A percentile compares a stretch with the other conserved stretches of the same genome.
Conservation (phyloP, 2,329 filamentous ascomycete species). For the Sarocladium strictum region DNA sequence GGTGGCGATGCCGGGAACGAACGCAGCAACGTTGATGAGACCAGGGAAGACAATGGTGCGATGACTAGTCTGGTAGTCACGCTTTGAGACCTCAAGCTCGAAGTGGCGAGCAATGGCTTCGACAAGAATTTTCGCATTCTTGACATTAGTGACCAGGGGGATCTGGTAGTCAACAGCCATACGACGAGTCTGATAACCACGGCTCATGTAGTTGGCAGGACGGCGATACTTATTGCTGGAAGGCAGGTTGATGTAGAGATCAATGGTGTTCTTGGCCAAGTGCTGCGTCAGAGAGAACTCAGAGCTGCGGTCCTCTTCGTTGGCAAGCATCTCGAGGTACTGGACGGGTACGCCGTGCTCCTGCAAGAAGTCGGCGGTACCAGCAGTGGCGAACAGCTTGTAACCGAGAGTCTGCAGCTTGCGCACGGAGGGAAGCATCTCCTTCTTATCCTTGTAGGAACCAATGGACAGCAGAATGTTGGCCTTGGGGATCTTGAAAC, state of each 20-base stretch:
- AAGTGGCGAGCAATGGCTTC: conserved; percentile 91
- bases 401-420: conserved; percentile 88
- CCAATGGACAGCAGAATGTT: conserved; percentile 95
- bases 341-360: conserved; percentile 89
- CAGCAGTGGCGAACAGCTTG: conserved; percentile 92
- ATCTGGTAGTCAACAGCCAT: conserved; percentile 99
- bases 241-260: conserved; percentile 98
- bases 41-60: conserved; percentile 67
- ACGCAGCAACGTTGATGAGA: conserved; percentile 72
- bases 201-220: conserved; percentile 97
- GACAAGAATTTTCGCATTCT: conserved; percentile 95
- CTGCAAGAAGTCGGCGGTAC: conserved; percentile 93
- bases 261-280: conserved; percentile 94
- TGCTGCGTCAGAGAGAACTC: conserved; percentile 98
- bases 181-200: conserved; percentile 90
- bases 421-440: conserved; percentile 88
- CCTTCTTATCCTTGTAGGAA: conserved; percentile 95
- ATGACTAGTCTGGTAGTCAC: conserved; percentile 91
- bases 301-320: conserved; percentile 79
- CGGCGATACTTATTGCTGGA: conserved; percentile 96
- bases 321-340: conserved; percentile 81
- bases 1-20: conserved; percentile 67
- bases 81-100: conserved; percentile 71
- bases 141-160: conserved; percentile 95
- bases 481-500: conserved; percentile 92